phyloP scores from a whole-genome alignment of 2,329 filamentous ascomycete species.

The Colletotrichum navitas region DNA sequence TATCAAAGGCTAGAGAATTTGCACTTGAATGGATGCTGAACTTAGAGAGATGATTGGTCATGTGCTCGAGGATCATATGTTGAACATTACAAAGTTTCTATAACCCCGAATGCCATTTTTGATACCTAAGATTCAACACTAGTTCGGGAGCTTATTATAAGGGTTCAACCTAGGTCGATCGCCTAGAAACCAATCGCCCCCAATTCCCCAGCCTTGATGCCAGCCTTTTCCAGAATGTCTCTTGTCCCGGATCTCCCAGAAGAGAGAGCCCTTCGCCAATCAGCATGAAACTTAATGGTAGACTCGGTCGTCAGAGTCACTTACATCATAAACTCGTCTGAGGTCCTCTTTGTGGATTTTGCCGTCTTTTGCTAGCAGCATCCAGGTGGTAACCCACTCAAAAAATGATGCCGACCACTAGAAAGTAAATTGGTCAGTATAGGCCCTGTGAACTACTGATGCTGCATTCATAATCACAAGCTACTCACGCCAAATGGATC shows the following conservation, averaged over 20 bases:
- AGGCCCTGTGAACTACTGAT: fast-evolving
- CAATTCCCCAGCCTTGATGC: constrained; percentile 30
- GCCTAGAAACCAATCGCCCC: constrained; percentile 21
- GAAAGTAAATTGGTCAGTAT: not conserved
- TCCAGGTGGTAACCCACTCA: constrained; percentile 60
- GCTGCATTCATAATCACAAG: not conserved
- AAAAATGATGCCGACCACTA: constrained; percentile 43
- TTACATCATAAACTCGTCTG: constrained; percentile 64
- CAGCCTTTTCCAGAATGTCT: constrained; percentile 17
- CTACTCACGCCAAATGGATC: constrained; percentile 58
- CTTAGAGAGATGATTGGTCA: not conserved
- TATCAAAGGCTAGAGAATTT: not conserved
- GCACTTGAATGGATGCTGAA: not conserved
- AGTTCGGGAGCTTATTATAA: not conserved
- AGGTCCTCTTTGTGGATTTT: constrained; percentile 68
- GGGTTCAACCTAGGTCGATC: not conserved
- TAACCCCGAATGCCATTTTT: not conserved
- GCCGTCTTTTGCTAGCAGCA: constrained; percentile 67
- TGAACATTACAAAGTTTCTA: not conserved
- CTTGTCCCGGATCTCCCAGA: constrained; percentile 43
- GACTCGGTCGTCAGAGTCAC: constrained; percentile 42
- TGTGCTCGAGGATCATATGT: not conserved
- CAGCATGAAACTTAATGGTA: constrained; percentile 51
- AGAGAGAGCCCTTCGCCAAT: constrained; percentile 48
- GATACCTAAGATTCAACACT: not conserved